phyloP scores from a whole-genome alignment of 78 protist species.

The Guillardia theta region DNA sequence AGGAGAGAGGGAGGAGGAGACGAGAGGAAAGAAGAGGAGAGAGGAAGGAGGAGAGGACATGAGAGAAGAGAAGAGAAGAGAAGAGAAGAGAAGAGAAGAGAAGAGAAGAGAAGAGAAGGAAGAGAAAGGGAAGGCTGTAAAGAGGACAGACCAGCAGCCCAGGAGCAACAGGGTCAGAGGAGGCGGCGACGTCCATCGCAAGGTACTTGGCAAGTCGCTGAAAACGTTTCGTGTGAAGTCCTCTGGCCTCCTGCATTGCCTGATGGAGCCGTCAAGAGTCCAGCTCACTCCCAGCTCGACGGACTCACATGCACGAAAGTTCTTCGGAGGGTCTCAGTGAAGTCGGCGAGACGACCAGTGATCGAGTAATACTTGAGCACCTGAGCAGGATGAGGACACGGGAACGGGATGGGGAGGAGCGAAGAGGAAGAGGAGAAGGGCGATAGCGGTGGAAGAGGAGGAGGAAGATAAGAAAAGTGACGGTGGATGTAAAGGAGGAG shows the following conservation, averaged over 20 bases:
- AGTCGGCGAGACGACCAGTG: neutral
- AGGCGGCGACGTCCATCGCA: neutral
- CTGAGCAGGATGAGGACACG: no score
- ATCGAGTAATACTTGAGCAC: neutral
- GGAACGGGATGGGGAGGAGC: no score
- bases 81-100: neutral
- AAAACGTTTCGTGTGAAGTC: no score
- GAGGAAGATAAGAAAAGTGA: no score
- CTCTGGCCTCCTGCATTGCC: neutral
- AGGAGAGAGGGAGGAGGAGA: neutral
- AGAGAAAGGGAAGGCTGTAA: neutral
- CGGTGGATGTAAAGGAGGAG: no score
- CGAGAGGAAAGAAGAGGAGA: neutral
- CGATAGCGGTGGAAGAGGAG: no score
- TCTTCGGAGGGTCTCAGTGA: neutral
- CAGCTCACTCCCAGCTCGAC: neutral
- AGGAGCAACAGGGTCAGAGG: neutral
- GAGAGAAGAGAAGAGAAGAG: neutral
- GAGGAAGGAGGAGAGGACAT: neutral
- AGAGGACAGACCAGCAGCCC: neutral
- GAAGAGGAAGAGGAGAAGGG: no score
- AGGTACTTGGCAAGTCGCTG: neutral
- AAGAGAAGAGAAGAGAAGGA: neutral
- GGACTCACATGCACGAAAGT: neutral
- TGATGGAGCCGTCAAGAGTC: neutral